Conservation (phyloP, 2,329 filamentous ascomycete species). For the Ceratocystis cacaofunesta region DNA sequence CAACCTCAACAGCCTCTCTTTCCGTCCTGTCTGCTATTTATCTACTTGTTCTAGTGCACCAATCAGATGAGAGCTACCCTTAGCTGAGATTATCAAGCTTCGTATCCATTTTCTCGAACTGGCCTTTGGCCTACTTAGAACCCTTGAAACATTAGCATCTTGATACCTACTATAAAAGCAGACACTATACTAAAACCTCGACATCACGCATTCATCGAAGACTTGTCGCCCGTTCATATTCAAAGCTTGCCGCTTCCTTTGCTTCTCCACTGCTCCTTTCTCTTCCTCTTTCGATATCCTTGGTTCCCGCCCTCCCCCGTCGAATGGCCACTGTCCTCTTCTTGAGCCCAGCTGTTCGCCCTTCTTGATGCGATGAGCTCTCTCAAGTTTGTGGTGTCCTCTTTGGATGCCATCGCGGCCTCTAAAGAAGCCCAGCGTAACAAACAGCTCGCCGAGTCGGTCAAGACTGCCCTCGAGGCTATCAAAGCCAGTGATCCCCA, state of each 20-base stretch:
- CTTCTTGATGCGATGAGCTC: conserved; percentile 51
- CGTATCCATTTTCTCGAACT: background rate
- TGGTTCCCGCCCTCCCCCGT: background rate
- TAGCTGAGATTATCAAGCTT: conserved; percentile 1
- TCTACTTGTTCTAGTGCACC: background rate
- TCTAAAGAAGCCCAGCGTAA: conserved; percentile 84
- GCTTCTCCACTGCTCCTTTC: background rate
- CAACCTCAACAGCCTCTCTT: background rate
- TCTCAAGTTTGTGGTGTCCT: conserved; percentile 87
- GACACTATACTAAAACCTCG: background rate
- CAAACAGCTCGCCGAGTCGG: conserved; percentile 68
- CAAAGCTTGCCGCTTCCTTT: no score
- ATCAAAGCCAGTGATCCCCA: conserved; percentile 74
- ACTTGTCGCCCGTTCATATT: no score
- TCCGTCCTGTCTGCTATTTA: background rate
- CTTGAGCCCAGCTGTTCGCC: background rate
- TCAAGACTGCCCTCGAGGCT: conserved; percentile 66
- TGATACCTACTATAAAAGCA: background rate
- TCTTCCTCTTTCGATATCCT: background rate
- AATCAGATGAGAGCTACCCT: background rate
- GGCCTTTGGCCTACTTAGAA: background rate
- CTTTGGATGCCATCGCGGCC: conserved; percentile 76
- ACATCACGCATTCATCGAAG: background rate
- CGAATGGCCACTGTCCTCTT: conserved; percentile 5
- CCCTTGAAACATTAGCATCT: background rate